A percentile compares a stretch with the other conserved stretches of the same genome.
phyloP scores from a whole-genome alignment of 1,139 yeast species.

The Meyerozyma smithsonii region DNA sequence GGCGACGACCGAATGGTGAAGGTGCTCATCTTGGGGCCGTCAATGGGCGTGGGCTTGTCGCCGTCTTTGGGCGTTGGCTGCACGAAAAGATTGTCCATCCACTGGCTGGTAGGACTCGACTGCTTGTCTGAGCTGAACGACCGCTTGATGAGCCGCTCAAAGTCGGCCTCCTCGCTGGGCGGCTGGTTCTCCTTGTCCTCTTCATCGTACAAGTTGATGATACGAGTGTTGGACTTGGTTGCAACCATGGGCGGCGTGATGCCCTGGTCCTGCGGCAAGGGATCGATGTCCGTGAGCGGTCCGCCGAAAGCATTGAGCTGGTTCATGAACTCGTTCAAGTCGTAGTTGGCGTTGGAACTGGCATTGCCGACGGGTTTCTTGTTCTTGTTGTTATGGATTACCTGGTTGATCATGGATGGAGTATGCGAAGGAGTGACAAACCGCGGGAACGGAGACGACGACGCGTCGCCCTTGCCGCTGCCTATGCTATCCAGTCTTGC shows the following conservation, averaged over 20 bases:
- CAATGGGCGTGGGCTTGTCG: conserved; percentile 17
- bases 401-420: conserved; percentile 42
- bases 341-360: conserved; percentile 39
- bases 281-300: conserved; percentile 53
- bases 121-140: conserved; percentile 28
- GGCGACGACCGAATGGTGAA: conserved; percentile 25
- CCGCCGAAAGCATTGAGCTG: conserved; percentile 48
- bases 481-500: conserved; percentile 9
- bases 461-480: conserved; percentile 19
- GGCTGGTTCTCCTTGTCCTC: conserved; percentile 44
- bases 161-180: conserved; percentile 27
- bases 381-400: conserved; percentile 24
- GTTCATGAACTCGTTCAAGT: conserved; percentile 42
- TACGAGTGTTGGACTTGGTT: conserved; percentile 42
- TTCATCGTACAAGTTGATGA: conserved; percentile 34
- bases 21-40: conserved; percentile 27
- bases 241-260: conserved; percentile 49
- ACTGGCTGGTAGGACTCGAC: conserved; percentile 29
- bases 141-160: conserved; percentile 35
- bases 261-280: conserved; percentile 33
- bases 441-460: conserved; percentile 21
- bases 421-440: conserved; percentile 43
- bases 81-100: conserved; percentile 37
- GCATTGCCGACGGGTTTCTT: conserved; percentile 15
- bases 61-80: conserved; percentile 44